phyloP scores from a whole-genome alignment of 257 asterid genomes.

The Solanum dulcamara region DNA sequence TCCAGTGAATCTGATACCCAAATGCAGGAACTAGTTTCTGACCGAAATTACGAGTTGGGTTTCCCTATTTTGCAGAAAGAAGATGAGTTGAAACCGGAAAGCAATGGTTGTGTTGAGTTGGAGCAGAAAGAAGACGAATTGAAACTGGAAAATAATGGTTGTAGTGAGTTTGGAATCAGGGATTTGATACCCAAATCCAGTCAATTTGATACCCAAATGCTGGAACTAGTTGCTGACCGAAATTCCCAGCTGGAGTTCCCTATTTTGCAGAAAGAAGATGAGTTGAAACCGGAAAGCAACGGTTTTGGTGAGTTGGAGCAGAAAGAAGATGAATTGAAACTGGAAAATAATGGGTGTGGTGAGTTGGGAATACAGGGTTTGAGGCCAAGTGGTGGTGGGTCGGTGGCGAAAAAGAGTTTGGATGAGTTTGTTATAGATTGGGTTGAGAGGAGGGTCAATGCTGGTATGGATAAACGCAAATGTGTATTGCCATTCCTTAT shows the following conservation, averaged over 20 bases:
- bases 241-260: neutral
- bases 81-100: neutral
- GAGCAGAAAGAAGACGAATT: neutral
- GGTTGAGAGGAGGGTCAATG: constrained; percentile 29
- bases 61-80: neutral
- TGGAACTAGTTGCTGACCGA: neutral
- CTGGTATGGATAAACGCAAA: constrained; percentile 32
- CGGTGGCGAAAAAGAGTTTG: constrained; percentile 5
- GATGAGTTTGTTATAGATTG: constrained; percentile 31
- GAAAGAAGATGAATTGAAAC: neutral
- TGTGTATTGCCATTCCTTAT: constrained; percentile 44
- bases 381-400: neutral
- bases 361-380: neutral
- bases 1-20: neutral
- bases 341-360: neutral
- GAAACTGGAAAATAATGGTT: neutral
- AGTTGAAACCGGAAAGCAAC: neutral
- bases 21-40: neutral
- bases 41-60: neutral
- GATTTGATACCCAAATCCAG: neutral
- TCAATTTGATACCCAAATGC: neutral
- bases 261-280: neutral
- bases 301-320: neutral
- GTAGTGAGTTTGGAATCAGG: neutral
- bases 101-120: neutral